Percentiles rank a stretch among this genome's conserved stretches.
These are phyloP conservation scores for Colletotrichum chrysophilum DNA, from an alignment of 2,329 filamentous ascomycete genomes.

Conservation along the genomic window DNA sequence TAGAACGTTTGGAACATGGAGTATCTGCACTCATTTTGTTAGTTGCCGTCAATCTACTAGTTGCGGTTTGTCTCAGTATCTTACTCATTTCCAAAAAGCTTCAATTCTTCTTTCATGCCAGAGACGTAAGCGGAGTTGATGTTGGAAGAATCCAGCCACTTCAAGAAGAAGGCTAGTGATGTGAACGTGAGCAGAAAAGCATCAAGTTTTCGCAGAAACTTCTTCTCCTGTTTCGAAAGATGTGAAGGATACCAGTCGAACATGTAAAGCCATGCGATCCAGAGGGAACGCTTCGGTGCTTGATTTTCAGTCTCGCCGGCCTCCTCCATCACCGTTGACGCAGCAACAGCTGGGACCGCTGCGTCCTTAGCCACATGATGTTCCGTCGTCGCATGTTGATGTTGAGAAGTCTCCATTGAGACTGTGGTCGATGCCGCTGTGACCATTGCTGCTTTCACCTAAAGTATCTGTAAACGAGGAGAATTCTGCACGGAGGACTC, in stretches of 20 bases:
- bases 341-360: slow-evolving; percentile 29
- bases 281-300: slow-evolving; percentile 15
- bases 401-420: not conserved
- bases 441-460: not conserved
- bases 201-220: slow-evolving; percentile 27
- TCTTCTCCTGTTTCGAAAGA: slow-evolving; percentile 22
- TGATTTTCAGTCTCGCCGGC: slow-evolving; percentile 33
- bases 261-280: slow-evolving; percentile 26
- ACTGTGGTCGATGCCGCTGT: not conserved
- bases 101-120: slow-evolving; percentile 41
- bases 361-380: slow-evolving; percentile 3
- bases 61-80: not conserved
- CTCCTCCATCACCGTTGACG: slow-evolving; percentile 56
- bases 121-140: slow-evolving; percentile 43
- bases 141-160: slow-evolving; percentile 38
- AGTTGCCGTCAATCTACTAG: not conserved
- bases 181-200: slow-evolving; percentile 26
- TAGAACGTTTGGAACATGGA: slow-evolving; percentile 19
- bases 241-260: slow-evolving; percentile 31
- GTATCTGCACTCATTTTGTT: not conserved
- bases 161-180: slow-evolving; percentile 17
- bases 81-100: slow-evolving; percentile 36
- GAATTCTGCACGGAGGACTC: not conserved
- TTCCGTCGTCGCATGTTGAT: not conserved
- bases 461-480: not conserved